phyloP scores from a whole-genome alignment of 1,284 basidiomycete genomes.

The Agroathelia rolfsii region DNA sequence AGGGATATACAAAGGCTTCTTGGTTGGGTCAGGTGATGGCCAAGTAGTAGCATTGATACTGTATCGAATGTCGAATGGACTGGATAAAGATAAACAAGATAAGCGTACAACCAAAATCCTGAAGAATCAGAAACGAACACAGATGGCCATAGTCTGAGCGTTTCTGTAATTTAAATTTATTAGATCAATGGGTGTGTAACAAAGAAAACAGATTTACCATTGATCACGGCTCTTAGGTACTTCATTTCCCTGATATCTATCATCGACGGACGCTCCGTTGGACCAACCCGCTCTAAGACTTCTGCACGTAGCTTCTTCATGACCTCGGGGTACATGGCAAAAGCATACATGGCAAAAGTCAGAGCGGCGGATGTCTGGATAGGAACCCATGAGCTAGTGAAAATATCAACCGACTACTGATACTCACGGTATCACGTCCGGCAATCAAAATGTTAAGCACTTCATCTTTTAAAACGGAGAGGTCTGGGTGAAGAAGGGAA shows the following conservation, averaged over 20 bases:
- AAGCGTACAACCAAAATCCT: neutral
- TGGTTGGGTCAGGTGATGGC: slow-evolving; percentile 16
- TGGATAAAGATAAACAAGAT: slow-evolving; percentile 8
- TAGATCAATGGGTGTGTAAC: slow-evolving; percentile 2
- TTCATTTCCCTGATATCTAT: slow-evolving; percentile 39
- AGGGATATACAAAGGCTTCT: slow-evolving; percentile 26
- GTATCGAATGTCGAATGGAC: slow-evolving; percentile 27
- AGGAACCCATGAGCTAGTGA: neutral
- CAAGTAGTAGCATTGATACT: slow-evolving; percentile 12
- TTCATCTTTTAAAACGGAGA: slow-evolving; percentile 33
- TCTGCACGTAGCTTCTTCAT: slow-evolving; percentile 35
- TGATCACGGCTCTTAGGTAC: slow-evolving; percentile 33
- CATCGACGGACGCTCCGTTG: slow-evolving; percentile 27
- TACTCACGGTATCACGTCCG: slow-evolving; percentile 36
- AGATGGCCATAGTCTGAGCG: slow-evolving; percentile 33
- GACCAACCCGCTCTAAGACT: slow-evolving; percentile 32
- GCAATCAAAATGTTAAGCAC: slow-evolving; percentile 43
- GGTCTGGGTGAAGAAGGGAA: slow-evolving; percentile 12
- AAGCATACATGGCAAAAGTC: slow-evolving; percentile 40
- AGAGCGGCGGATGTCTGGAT: slow-evolving; percentile 32
- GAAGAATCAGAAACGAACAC: slow-evolving; percentile 22
- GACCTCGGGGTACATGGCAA: slow-evolving; percentile 37
- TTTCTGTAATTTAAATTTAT: slow-evolving; percentile 18
- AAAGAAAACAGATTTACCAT: slow-evolving; percentile 19
- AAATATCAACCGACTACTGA: too few species aligned